These are phyloP conservation scores for Suillus luteus DNA, from an alignment of 768 basidiomycete genomes.

Conservation along the genomic window DNA sequence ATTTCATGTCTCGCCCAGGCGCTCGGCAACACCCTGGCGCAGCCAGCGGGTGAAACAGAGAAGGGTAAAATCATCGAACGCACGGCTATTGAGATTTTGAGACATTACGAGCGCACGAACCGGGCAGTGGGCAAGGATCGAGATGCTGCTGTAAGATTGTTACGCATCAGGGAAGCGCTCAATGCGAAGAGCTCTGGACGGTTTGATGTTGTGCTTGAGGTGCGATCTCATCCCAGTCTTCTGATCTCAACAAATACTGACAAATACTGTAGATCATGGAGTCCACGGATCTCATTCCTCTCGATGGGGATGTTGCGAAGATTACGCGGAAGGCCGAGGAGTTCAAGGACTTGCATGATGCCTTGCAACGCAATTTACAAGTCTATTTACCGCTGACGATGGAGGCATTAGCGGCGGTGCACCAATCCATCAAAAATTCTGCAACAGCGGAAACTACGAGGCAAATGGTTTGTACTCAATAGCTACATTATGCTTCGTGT, in stretches of 20 bases:
- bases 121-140: constrained; percentile 69
- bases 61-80: constrained; percentile 69
- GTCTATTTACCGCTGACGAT: constrained; percentile 87
- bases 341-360: constrained; percentile 84
- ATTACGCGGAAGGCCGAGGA: constrained; percentile 87
- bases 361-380: constrained; percentile 87
- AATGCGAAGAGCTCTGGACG: constrained; percentile 71
- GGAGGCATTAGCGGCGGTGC: constrained; percentile 85
- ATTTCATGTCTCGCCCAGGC: constrained; percentile 85
- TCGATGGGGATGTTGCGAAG: constrained; percentile 81
- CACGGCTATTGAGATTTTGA: constrained; percentile 76
- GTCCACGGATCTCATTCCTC: constrained; percentile 82
- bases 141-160: constrained; percentile 71
- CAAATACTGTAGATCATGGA: constrained; percentile 68
- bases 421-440: constrained; percentile 74
- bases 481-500: constrained; percentile 17
- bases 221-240: constrained; percentile 37
- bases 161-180: constrained; percentile 81
- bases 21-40: constrained; percentile 78
- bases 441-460: constrained; percentile 71
- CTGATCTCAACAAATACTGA: constrained; percentile 5
- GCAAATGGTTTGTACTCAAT: constrained; percentile 60
- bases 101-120: constrained; percentile 79
- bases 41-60: constrained; percentile 54
- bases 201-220: constrained; percentile 80